Evolutionary conservation across 306 rosid species (phyloP).

Genomic region (Abrus pulchellus): DNA sequence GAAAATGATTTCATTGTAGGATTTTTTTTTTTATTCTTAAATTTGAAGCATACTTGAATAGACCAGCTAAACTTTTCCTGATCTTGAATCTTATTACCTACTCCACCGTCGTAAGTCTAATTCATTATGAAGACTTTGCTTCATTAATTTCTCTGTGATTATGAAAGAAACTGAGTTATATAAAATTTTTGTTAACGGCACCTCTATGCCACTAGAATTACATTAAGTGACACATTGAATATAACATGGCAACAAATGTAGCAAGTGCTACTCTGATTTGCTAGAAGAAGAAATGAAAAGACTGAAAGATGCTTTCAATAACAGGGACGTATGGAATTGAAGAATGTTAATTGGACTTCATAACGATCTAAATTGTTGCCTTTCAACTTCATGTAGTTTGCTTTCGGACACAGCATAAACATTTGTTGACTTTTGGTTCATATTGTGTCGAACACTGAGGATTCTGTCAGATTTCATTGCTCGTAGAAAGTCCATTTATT

Average conservation of each 20-base stretch:
- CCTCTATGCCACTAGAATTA: slow-evolving; percentile 15
- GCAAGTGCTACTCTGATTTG: slow-evolving; percentile 19
- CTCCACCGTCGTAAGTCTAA: slow-evolving; percentile 35
- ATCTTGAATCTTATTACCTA: slow-evolving; percentile 37
- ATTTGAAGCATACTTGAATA: slow-evolving; percentile 47
- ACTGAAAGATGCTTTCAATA: slow-evolving; percentile 38
- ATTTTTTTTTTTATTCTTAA: background rate
- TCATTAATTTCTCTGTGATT: slow-evolving; percentile 22
- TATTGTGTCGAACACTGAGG: slow-evolving; percentile 17
- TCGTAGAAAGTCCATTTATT: background rate
- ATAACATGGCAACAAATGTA: slow-evolving; percentile 36
- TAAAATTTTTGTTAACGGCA: slow-evolving; percentile 3
- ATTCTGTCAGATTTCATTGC: background rate
- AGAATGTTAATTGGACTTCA: slow-evolving; percentile 23
- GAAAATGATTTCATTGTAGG: slow-evolving; percentile 24
- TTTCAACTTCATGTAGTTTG: slow-evolving; percentile 23
- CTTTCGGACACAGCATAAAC: slow-evolving; percentile 44
- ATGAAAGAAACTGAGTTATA: slow-evolving; percentile 8
- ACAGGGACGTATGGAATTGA: slow-evolving; percentile 29
- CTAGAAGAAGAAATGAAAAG: slow-evolving; percentile 12
- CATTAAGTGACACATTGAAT: slow-evolving; percentile 19
- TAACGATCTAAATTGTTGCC: background rate
- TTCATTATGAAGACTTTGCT: slow-evolving; percentile 17
- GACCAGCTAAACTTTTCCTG: slow-evolving; percentile 45
- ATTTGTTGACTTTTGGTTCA: slow-evolving; percentile 44